Evolutionary conservation across 1,139 yeast genomes (phyloP).

Genomic region (Geotrichum phurueaensis): DNA sequence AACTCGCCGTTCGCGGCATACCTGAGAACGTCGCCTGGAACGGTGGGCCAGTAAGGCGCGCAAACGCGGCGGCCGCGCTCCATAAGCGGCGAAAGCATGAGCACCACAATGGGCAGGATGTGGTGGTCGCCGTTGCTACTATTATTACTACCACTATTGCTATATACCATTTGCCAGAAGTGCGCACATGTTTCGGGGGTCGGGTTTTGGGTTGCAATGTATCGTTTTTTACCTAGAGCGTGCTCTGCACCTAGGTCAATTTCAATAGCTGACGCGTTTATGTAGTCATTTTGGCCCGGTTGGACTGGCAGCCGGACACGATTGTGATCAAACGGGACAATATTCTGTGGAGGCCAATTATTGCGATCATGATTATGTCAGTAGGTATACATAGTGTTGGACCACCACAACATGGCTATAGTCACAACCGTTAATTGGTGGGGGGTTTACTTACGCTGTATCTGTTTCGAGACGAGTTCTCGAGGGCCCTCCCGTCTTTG

Average conservation of each 20-base stretch:
- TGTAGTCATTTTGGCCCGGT: slow-evolving; percentile 37
- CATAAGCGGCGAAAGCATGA: slow-evolving; percentile 82
- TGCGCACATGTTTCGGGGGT: slow-evolving; percentile 52
- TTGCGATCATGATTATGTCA: background rate
- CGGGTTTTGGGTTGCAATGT: slow-evolving; percentile 73
- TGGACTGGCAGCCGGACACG: slow-evolving; percentile 43
- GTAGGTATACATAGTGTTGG: background rate
- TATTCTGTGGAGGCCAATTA: slow-evolving; percentile 32
- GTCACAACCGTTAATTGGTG: background rate
- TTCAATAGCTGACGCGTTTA: slow-evolving; percentile 44
- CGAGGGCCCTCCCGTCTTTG: slow-evolving; percentile 6
- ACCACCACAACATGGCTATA: too few relatives aligned
- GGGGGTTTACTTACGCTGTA: slow-evolving; percentile 6
- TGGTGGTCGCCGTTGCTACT: slow-evolving; percentile 18
- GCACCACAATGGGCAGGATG: slow-evolving; percentile 44
- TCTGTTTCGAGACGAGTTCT: slow-evolving; percentile 13
- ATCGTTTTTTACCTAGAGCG: slow-evolving; percentile 22
- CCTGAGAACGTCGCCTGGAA: slow-evolving; percentile 15
- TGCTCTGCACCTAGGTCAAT: slow-evolving; percentile 28
- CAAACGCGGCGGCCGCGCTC: slow-evolving; percentile 64
- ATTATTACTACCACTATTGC: slow-evolving; percentile 26
- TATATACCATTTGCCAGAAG: slow-evolving; percentile 70
- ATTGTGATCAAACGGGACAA: slow-evolving; percentile 55
- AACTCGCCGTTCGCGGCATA: slow-evolving; percentile 21
- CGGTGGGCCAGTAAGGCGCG: slow-evolving; percentile 64